Conservation (phyloP, 305 asterid genomes). For the Stenogyne calaminthoides region DNA sequence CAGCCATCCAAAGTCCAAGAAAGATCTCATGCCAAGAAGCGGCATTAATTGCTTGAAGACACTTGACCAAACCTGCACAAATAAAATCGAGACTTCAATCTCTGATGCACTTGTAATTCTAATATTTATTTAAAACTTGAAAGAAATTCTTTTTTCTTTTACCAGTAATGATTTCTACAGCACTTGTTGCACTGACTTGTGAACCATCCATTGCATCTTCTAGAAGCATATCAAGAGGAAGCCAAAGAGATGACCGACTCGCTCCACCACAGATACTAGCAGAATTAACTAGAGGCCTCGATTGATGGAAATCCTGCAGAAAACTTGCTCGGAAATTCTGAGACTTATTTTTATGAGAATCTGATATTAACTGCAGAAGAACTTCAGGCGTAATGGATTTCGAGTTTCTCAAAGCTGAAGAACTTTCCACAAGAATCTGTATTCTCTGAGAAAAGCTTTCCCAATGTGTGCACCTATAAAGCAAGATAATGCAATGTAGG, state of each 20-base stretch:
- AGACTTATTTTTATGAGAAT: slow-evolving; percentile 36
- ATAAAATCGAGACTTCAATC: slow-evolving; percentile 28
- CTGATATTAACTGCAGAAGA: slow-evolving; percentile 55
- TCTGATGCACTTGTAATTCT: slow-evolving; percentile 15
- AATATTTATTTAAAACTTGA: neutral
- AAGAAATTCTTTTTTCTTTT: slow-evolving; percentile 30
- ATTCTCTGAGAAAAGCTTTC: slow-evolving; percentile 57
- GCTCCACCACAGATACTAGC: slow-evolving; percentile 73
- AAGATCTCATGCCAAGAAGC: slow-evolving; percentile 88
- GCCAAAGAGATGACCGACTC: slow-evolving; percentile 85
- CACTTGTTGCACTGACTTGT: slow-evolving; percentile 86
- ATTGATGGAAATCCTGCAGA: slow-evolving; percentile 46
- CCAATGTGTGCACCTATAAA: slow-evolving; percentile 61
- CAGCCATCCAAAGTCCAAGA: slow-evolving; percentile 98
- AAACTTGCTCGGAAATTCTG: slow-evolving; percentile 46
- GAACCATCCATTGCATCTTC: slow-evolving; percentile 98
- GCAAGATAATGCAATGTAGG: neutral
- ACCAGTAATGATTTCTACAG: slow-evolving; percentile 90
- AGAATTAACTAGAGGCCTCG: slow-evolving; percentile 57
- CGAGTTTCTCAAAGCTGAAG: slow-evolving; percentile 65
- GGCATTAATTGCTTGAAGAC: slow-evolving; percentile 82
- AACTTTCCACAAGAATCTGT: slow-evolving; percentile 66
- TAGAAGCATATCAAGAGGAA: slow-evolving; percentile 86
- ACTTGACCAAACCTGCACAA: slow-evolving; percentile 78
- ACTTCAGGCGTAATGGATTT: slow-evolving; percentile 45